A percentile compares a stretch with the other conserved stretches of the same genome.
Conservation (phyloP, 768 basidiomycete genomes). For the Tylopilus plumbeoviolaceoides region DNA sequence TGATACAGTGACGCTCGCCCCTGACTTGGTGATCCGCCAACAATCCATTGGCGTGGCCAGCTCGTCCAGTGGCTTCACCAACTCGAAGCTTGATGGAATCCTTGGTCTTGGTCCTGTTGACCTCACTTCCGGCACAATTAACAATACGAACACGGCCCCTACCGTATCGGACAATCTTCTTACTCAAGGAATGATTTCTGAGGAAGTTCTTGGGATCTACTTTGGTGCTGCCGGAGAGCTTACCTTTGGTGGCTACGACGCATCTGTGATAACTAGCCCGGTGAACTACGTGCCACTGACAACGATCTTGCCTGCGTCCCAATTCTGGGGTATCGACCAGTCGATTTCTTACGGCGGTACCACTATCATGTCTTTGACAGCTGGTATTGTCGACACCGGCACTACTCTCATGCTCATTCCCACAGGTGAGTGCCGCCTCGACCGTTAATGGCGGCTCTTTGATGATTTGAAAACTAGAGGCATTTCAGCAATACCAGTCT, state of each 20-base stretch:
- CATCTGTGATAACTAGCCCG: slow-evolving; percentile 6
- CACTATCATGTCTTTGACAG: slow-evolving; percentile 18
- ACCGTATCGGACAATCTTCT: slow-evolving; percentile 35
- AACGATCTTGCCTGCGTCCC: slow-evolving; percentile 20
- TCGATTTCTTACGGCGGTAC: slow-evolving; percentile 29
- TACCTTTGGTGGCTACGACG: slow-evolving; percentile 26
- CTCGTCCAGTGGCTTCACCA: slow-evolving; percentile 21
- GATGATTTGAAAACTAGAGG: neutral
- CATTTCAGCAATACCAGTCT: neutral
- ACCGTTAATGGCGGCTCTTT: neutral
- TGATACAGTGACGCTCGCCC: slow-evolving; percentile 7
- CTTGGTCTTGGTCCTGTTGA: slow-evolving; percentile 34
- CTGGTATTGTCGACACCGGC: slow-evolving; percentile 35
- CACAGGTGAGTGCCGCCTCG: slow-evolving; percentile 11
- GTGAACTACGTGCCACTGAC: slow-evolving; percentile 27
- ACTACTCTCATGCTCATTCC: slow-evolving; percentile 25
- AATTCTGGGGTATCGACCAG: slow-evolving; percentile 34
- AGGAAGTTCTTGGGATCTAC: slow-evolving; percentile 30
- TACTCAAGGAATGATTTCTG: slow-evolving; percentile 23
- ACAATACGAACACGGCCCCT: slow-evolving; percentile 14
- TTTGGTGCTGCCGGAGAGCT: slow-evolving; percentile 27
- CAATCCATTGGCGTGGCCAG: slow-evolving; percentile 37
- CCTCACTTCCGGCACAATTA: slow-evolving; percentile 27
- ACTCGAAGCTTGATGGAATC: slow-evolving; percentile 38
- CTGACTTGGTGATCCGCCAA: neutral